These are phyloP conservation scores for Arachis stenosperma DNA, from an alignment of 306 rosid genomes.

Conservation along the genomic window DNA sequence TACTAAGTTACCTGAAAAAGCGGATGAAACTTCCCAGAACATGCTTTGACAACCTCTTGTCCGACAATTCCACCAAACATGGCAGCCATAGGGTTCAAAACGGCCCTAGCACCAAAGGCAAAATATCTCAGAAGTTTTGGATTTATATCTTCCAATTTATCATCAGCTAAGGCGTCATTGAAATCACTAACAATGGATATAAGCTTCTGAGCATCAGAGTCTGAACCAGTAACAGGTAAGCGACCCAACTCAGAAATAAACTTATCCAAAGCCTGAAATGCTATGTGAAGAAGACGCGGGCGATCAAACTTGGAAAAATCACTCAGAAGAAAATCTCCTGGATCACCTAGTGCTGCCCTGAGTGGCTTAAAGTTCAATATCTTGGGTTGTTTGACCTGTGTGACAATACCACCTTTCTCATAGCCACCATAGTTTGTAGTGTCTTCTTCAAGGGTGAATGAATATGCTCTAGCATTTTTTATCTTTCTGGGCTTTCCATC, in stretches of 20 bases:
- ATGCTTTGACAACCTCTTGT: slow-evolving; percentile 95
- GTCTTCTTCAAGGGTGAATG: slow-evolving; percentile 85
- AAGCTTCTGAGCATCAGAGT: slow-evolving; percentile 78
- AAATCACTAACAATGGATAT: slow-evolving; percentile 56
- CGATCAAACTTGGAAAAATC: slow-evolving; percentile 89
- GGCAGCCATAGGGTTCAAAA: slow-evolving; percentile 95
- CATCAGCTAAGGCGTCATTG: slow-evolving; percentile 66
- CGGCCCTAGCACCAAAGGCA: slow-evolving; percentile 94
- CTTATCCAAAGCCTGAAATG: slow-evolving; percentile 82
- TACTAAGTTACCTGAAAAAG: slow-evolving; percentile 70
- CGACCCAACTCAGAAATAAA: slow-evolving; percentile 63
- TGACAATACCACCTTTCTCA: slow-evolving; percentile 83
- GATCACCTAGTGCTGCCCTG: slow-evolving; percentile 67
- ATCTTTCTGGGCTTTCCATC: slow-evolving; percentile 85
- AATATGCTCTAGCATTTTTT: slow-evolving; percentile 72
- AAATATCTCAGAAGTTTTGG: slow-evolving; percentile 74
- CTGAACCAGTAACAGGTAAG: slow-evolving; percentile 80
- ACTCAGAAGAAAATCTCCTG: slow-evolving; percentile 87
- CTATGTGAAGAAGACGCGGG: slow-evolving; percentile 76
- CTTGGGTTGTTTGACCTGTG: slow-evolving; percentile 86
- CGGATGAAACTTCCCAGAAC: slow-evolving; percentile 98
- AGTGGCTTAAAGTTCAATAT: slow-evolving; percentile 75
- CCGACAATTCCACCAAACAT: slow-evolving; percentile 99
- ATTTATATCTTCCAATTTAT: slow-evolving; percentile 69
- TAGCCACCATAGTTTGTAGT: slow-evolving; percentile 69